Evolutionary conservation across 352 stramenopile species (phyloP).

Genomic region (Globisporangium sylvaticum): DNA sequence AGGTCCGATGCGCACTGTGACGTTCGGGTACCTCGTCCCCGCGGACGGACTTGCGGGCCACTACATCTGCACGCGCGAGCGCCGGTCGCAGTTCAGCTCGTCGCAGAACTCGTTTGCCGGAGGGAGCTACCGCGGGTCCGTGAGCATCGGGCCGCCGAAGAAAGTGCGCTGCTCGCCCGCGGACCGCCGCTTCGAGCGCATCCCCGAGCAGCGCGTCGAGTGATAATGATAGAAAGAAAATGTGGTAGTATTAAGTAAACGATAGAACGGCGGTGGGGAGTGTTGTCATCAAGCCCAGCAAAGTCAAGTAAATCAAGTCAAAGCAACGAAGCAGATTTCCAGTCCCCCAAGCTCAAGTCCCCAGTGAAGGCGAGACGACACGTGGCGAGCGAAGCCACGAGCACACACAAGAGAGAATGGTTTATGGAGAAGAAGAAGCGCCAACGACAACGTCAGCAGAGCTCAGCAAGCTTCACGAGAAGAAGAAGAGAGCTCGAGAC

Average conservation of each 20-base stretch:
- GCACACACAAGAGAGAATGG: background rate
- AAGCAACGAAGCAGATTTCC: background rate
- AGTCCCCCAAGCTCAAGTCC: background rate
- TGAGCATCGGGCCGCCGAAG: conserved; percentile 66
- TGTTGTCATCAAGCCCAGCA: background rate
- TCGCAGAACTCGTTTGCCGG: conserved; percentile 63
- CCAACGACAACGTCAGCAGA: background rate
- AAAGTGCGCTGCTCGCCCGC: conserved; percentile 35
- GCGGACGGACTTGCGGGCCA: conserved; percentile 62
- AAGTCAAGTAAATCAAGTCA: background rate
- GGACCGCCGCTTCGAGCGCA: conserved; percentile 55
- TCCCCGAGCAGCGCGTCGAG: conserved; percentile 62
- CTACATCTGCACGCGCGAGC: conserved; percentile 77
- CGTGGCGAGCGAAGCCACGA: background rate
- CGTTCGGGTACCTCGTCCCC: conserved; percentile 72
- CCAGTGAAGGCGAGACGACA: background rate
- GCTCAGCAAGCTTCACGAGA: background rate
- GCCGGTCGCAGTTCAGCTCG: conserved; percentile 31
- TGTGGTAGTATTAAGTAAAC: background rate
- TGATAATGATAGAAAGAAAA: conserved; percentile 18
- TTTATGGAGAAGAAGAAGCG: background rate
- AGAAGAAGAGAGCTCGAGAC: background rate
- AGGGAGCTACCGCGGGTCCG: conserved; percentile 71
- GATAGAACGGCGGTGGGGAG: background rate
- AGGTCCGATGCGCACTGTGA: conserved; percentile 46